A percentile compares a stretch with the other conserved stretches of the same genome.
phyloP scores from a whole-genome alignment of 2,329 filamentous ascomycete genomes.

The Trichoderma sp. region DNA sequence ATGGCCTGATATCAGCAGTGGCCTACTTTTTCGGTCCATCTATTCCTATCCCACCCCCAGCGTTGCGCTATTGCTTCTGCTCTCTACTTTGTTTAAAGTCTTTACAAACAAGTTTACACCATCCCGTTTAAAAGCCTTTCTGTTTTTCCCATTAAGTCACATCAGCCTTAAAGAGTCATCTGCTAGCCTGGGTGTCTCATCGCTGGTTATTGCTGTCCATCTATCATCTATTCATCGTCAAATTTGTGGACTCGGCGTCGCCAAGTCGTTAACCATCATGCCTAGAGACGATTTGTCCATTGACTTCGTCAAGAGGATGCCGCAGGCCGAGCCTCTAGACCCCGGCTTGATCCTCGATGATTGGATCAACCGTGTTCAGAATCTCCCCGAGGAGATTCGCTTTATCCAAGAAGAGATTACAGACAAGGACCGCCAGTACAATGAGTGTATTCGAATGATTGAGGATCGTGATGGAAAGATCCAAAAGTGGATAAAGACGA shows the following conservation, averaged over 20 bases:
- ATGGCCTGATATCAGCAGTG: conserved; percentile 7
- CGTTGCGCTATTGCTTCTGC: neutral
- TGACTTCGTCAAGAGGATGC: conserved; percentile 67
- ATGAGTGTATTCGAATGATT: conserved; percentile 67
- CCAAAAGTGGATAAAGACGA: conserved; percentile 76
- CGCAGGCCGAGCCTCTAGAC: conserved; percentile 60
- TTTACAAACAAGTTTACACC: neutral
- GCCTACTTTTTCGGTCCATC: conserved; percentile 11
- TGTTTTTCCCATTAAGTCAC: neutral
- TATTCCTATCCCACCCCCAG: conserved; percentile 4
- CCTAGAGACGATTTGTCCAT: conserved; percentile 71
- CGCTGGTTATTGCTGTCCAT: neutral
- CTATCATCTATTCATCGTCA: conserved; percentile 26
- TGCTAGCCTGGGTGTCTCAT: neutral
- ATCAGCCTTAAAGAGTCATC: neutral
- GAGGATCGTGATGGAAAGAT: conserved; percentile 70
- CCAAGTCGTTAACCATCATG: conserved; percentile 58
- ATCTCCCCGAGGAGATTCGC: conserved; percentile 77
- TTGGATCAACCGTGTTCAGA: conserved; percentile 72
- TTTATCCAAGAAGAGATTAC: conserved; percentile 82
- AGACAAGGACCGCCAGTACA: conserved; percentile 72
- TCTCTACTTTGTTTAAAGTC: neutral
- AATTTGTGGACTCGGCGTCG: conserved; percentile 29
- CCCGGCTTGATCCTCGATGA: conserved; percentile 73
- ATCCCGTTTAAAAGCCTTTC: neutral